Conservation (phyloP, 371 early-diverging fungal species). For the Sporodiniella umbellata region DNA sequence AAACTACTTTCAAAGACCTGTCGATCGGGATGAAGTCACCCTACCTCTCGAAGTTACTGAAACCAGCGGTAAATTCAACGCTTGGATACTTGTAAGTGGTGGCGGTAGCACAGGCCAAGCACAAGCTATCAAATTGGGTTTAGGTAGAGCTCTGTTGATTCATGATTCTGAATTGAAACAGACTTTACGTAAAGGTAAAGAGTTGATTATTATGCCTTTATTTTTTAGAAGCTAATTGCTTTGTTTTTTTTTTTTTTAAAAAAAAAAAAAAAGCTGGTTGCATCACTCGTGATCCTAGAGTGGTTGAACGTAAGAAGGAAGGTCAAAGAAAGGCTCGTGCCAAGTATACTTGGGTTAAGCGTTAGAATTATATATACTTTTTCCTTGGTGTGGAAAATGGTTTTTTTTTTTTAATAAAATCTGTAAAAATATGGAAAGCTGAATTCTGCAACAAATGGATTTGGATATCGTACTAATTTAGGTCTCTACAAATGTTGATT, state of each 20-base stretch:
- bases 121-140: constrained; percentile 81
- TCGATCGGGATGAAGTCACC: constrained; percentile 68
- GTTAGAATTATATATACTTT: constrained; percentile 20
- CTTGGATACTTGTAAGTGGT: constrained; percentile 83
- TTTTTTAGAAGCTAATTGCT: too few relatives aligned
- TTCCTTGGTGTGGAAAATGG: too few relatives aligned
- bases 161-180: constrained; percentile 66
- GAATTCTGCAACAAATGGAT: too few relatives aligned
- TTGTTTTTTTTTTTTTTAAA: not conserved
- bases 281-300: constrained; percentile 78
- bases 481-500: too few relatives aligned
- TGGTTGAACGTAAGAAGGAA: constrained; percentile 97
- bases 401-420: too few relatives aligned
- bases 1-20: constrained; percentile 70
- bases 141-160: constrained; percentile 77
- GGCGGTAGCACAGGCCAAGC: constrained; percentile 91
- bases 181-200: constrained; percentile 58
- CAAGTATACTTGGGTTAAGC: constrained; percentile 83
- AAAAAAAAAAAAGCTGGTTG: constrained; percentile 57
- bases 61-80: constrained; percentile 76
- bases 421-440: too few relatives aligned
- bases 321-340: constrained; percentile 94
- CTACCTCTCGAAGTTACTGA: constrained; percentile 74
- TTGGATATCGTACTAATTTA: too few relatives aligned
- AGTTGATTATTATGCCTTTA: not conserved